Percentiles rank a stretch among this genome's conserved stretches.
Evolutionary conservation across 2,329 filamentous ascomycete species (phyloP).

Genomic region (Amphichorda felina): DNA sequence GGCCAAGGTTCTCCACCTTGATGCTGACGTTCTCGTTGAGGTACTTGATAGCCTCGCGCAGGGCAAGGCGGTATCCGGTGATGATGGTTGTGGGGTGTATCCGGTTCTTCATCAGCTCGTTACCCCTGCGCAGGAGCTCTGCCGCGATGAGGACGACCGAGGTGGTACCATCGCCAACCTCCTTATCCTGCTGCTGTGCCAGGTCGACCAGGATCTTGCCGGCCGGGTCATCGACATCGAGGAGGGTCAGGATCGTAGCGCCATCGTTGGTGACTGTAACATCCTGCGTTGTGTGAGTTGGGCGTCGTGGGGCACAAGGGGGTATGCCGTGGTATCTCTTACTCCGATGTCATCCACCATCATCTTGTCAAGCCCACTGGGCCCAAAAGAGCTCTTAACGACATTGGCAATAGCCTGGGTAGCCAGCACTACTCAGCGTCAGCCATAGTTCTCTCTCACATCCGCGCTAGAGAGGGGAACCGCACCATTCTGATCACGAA

Average conservation of each 20-base stretch:
- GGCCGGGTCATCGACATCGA: slow-evolving; percentile 95
- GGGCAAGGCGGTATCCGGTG: slow-evolving; percentile 88
- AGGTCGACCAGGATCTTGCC: slow-evolving; percentile 97
- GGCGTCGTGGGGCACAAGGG: background rate
- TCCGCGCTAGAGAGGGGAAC: slow-evolving; percentile 8
- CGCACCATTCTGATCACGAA: slow-evolving; percentile 89
- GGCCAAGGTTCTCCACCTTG: slow-evolving; percentile 83
- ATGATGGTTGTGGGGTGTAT: slow-evolving; percentile 99
- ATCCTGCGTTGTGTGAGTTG: slow-evolving; percentile 42
- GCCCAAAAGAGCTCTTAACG: slow-evolving; percentile 96
- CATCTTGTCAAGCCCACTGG: slow-evolving; percentile 98
- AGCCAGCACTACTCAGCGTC: slow-evolving; percentile 55
- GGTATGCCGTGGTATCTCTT: slow-evolving; percentile 21
- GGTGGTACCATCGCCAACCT: slow-evolving; percentile 96
- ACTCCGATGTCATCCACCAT: slow-evolving; percentile 99
- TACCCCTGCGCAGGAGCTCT: slow-evolving; percentile 83
- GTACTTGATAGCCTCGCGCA: slow-evolving; percentile 95
- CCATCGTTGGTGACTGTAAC: slow-evolving; percentile 99
- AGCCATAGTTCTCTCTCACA: background rate
- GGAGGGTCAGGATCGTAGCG: slow-evolving; percentile 85
- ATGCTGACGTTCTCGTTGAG: slow-evolving; percentile 98
- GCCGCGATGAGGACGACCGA: slow-evolving; percentile 96
- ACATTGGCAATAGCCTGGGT: slow-evolving; percentile 98
- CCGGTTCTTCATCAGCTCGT: slow-evolving; percentile 98
- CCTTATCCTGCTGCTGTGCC: slow-evolving; percentile 97